phyloP scores from a whole-genome alignment of 225 moss, liverwort and hornwort species.

The Climacium dendroides region DNA sequence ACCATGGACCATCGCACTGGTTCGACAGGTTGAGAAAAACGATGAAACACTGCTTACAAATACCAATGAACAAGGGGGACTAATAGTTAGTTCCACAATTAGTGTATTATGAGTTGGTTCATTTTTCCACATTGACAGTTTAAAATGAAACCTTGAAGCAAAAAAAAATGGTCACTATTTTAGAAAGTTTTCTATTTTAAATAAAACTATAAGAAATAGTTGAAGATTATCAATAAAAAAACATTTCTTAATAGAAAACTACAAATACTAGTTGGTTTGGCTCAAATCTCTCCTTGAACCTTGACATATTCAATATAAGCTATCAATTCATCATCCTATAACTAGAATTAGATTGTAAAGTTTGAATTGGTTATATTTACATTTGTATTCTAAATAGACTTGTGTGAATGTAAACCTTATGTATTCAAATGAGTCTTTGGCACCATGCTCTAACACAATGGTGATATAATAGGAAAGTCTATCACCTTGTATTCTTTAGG shows the following conservation, averaged over 20 bases:
- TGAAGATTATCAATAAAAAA: neutral
- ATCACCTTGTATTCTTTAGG: neutral
- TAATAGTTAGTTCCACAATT: neutral
- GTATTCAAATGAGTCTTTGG: too few species aligned
- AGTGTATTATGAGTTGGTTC: neutral
- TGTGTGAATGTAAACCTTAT: neutral
- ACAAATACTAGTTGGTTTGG: too few species aligned
- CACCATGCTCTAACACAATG: fast-evolving
- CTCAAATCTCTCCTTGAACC: neutral
- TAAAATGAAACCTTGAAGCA: neutral
- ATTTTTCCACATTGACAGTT: neutral
- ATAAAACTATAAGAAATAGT: neutral
- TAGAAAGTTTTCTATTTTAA: neutral
- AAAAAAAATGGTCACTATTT: neutral
- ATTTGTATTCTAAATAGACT: neutral
- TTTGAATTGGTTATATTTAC: neutral
- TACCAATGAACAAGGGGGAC: neutral
- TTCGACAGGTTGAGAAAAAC: slow-evolving; percentile 55
- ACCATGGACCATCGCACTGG: slow-evolving; percentile 52
- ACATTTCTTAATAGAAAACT: fast-evolving
- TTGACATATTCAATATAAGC: neutral
- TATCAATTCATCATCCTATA: neutral
- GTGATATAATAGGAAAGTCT: neutral
- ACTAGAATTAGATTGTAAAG: neutral
- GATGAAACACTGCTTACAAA: slow-evolving; percentile 38